These are phyloP conservation scores for Globisporangium orthogonon DNA, from an alignment of 352 stramenopile genomes.

Conservation along the genomic window DNA sequence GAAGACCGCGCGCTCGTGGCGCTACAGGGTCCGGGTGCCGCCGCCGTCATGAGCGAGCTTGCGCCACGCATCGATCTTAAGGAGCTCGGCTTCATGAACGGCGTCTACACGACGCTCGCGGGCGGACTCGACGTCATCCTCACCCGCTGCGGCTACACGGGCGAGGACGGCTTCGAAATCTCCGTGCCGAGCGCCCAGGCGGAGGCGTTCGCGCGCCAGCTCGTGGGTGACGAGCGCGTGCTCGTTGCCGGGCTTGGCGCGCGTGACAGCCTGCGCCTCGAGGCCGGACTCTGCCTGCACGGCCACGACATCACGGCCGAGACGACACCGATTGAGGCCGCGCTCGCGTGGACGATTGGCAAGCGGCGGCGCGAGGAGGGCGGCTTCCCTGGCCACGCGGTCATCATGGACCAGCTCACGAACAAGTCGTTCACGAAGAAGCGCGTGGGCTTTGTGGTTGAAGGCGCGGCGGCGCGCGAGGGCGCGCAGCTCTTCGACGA, in stretches of 20 bases:
- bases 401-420: constrained; percentile 93
- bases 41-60: constrained; percentile 75
- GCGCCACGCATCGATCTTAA: constrained; percentile 87
- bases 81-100: constrained; percentile 96
- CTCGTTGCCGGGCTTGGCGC: constrained; percentile 93
- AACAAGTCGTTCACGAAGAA: constrained; percentile 93
- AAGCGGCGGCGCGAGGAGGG: constrained; percentile 81
- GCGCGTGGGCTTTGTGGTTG: constrained; percentile 94
- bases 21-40: constrained; percentile 92
- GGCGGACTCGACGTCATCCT: constrained; percentile 77
- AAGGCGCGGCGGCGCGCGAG: constrained; percentile 92
- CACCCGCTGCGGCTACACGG: constrained; percentile 98
- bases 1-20: constrained; percentile 92
- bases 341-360: constrained; percentile 91
- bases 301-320: constrained; percentile 96
- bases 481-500: constrained; percentile 90
- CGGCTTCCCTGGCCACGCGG: constrained; percentile 93
- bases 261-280: constrained; percentile 95
- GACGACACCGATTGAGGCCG: constrained; percentile 94
- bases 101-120: constrained; percentile 79
- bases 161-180: constrained; percentile 99
- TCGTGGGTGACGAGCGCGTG: constrained; percentile 71
- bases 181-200: constrained; percentile 70
- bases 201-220: constrained; percentile 43
- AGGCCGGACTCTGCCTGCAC: constrained; percentile 98